Evolutionary conservation across 495 filamentous ascomycete genomes (phyloP).

Genomic region (Chaetomium fimeti): DNA sequence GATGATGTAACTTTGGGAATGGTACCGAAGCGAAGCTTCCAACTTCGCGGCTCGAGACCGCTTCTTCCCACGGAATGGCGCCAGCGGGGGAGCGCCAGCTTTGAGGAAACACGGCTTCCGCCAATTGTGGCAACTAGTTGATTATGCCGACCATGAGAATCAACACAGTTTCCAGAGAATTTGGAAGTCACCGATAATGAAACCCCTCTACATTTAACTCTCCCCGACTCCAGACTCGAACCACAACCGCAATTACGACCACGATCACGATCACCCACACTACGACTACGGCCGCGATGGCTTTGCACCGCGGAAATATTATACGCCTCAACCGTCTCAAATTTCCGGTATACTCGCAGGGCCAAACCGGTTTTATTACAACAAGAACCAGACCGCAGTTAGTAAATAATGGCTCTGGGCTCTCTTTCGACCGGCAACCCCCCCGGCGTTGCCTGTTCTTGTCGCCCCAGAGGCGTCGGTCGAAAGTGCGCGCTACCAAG

Average conservation of each 20-base stretch:
- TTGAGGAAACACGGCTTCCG: background rate
- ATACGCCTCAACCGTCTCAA: background rate
- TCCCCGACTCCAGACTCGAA: background rate
- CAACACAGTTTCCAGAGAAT: background rate
- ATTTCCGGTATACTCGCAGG: background rate
- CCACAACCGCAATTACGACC: background rate
- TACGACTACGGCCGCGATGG: background rate
- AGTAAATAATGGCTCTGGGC: background rate
- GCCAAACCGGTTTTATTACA: background rate
- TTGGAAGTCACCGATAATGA: slow-evolving; percentile 1
- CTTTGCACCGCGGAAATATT: slow-evolving; percentile 2
- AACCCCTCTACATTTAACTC: background rate
- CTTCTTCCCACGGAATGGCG: background rate
- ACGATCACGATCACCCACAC: too few species aligned
- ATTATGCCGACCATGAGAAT: background rate
- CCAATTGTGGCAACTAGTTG: background rate
- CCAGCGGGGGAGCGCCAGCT: background rate
- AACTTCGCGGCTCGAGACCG: background rate
- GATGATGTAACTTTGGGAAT: background rate
- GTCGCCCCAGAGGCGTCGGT: slow-evolving; percentile 16
- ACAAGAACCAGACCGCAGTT: slow-evolving; percentile 3
- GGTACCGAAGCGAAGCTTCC: slow-evolving; percentile 1
- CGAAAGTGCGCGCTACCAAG: slow-evolving; percentile 20
- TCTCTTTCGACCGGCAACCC: background rate
- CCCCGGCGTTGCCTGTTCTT: slow-evolving; percentile 15